A percentile compares a stretch with the other conserved stretches of the same genome.
Conservation (phyloP, 192 early-diverging fungal genomes). For the Coemansia sp. region DNA sequence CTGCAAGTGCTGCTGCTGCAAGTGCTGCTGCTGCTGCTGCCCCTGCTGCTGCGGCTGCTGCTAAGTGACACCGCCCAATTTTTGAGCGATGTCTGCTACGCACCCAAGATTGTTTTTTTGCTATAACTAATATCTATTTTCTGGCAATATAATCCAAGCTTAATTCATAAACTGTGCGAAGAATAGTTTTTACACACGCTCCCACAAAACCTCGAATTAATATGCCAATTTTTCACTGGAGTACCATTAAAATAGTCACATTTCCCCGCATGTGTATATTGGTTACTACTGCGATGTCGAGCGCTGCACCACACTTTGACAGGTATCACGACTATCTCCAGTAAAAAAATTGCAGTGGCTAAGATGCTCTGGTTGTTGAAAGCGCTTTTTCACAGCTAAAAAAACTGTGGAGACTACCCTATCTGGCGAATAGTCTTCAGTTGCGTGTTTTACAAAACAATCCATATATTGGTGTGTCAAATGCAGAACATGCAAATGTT, state of each 20-base stretch:
- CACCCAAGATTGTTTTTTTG: background rate
- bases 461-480: background rate
- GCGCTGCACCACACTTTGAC: background rate
- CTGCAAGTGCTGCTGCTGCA: slow-evolving; percentile 20
- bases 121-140: slow-evolving; percentile 1
- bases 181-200: background rate
- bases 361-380: too few species aligned
- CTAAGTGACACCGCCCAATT: slow-evolving; percentile 1
- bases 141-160: background rate
- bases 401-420: background rate
- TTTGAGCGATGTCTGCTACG: background rate
- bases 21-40: slow-evolving; percentile 23
- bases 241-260: background rate
- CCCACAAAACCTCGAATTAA: too few species aligned
- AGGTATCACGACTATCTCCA: background rate
- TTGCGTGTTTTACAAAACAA: background rate
- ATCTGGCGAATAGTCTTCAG: background rate
- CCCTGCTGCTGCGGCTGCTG: slow-evolving; percentile 30
- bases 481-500: background rate
- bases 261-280: background rate
- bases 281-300: background rate
- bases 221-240: background rate
- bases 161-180: background rate
- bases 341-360: background rate
- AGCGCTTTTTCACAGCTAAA: background rate